A percentile compares a stretch with the other conserved stretches of the same genome.
These are phyloP conservation scores for Fusarium abutilonis DNA, from an alignment of 2,329 filamentous ascomycete species.

Conservation along the genomic window DNA sequence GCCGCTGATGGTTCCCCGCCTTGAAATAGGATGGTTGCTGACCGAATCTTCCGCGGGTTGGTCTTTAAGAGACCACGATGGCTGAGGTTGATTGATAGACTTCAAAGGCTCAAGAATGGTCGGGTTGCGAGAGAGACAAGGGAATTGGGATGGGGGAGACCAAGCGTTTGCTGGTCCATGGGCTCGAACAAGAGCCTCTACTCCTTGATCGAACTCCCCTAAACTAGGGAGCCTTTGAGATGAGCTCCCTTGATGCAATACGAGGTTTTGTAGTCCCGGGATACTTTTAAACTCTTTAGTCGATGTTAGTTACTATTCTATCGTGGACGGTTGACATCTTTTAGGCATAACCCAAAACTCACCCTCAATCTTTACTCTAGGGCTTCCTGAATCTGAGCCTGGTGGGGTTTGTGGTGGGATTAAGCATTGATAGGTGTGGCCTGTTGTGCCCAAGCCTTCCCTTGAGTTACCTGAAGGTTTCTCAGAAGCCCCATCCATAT, in stretches of 20 bases:
- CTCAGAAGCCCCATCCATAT: conserved; percentile 22
- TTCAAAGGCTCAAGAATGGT: conserved; percentile 39
- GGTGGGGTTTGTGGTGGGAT: conserved; percentile 41
- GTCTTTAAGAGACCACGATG: conserved; percentile 32
- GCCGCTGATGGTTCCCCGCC: conserved; percentile 28
- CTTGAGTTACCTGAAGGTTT: conserved; percentile 5
- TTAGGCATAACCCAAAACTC: conserved; percentile 17
- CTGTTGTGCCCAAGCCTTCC: conserved; percentile 2
- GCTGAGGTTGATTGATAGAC: conserved; percentile 16
- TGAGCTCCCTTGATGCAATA: conserved; percentile 29
- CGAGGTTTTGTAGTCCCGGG: conserved; percentile 34
- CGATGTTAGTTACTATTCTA: conserved; percentile 36
- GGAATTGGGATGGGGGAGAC: conserved; percentile 46
- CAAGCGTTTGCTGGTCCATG: conserved; percentile 46
- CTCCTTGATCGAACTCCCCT: conserved; percentile 52
- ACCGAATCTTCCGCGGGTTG: conserved; percentile 17
- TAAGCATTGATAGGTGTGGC: conserved; percentile 14
- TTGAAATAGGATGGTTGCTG: conserved; percentile 17
- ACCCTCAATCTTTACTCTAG: conserved; percentile 49
- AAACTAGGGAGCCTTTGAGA: conserved; percentile 50
- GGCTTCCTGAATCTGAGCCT: conserved; percentile 49
- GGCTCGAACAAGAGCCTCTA: conserved; percentile 50
- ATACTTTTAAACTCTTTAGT: conserved; percentile 43
- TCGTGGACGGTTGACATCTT: conserved; percentile 8
- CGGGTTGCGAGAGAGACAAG: conserved; percentile 37